Conservation (phyloP, 352 stramenopile species). For the Globisporangium irregulare region DNA sequence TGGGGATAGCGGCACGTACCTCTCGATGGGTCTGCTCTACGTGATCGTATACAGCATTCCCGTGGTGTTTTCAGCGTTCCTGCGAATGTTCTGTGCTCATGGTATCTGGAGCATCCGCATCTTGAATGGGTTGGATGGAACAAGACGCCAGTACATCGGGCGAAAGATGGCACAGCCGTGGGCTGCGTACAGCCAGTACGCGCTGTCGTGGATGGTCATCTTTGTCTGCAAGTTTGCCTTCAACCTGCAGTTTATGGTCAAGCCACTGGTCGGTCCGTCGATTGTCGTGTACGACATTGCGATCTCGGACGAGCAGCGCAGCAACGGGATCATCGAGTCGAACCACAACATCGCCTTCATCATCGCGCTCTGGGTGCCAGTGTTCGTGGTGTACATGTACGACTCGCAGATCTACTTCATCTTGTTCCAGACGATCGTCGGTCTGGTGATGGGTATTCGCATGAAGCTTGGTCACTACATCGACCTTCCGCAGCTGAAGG, state of each 20-base stretch:
- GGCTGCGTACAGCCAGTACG: conserved; percentile 58
- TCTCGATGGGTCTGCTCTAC: conserved; percentile 62
- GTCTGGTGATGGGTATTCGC: conserved; percentile 66
- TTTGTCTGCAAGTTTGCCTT: conserved; percentile 81
- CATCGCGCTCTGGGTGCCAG: conserved; percentile 63
- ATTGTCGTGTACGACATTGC: conserved; percentile 72
- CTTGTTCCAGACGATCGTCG: conserved; percentile 73
- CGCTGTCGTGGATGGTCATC: conserved; percentile 67
- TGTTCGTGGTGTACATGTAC: conserved; percentile 87
- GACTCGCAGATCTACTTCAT: conserved; percentile 88
- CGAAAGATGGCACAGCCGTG: conserved; percentile 68
- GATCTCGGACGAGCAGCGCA: conserved; percentile 28
- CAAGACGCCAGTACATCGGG: conserved; percentile 71
- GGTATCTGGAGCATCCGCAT: conserved; percentile 59
- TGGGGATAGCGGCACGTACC: conserved; percentile 45
- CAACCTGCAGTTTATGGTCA: conserved; percentile 79
- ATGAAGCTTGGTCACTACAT: conserved; percentile 80
- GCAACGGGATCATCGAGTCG: conserved; percentile 53
- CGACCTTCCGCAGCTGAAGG: conserved; percentile 61
- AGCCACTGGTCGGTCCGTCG: conserved; percentile 66
- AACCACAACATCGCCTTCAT: conserved; percentile 85
- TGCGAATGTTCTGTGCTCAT: conserved; percentile 53
- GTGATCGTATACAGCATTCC: conserved; percentile 59
- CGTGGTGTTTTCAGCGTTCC: conserved; percentile 38
- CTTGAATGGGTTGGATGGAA: conserved; percentile 66